These are phyloP conservation scores for Leucogyrophana mollusca DNA, from an alignment of 768 basidiomycete genomes.

Conservation along the genomic window DNA sequence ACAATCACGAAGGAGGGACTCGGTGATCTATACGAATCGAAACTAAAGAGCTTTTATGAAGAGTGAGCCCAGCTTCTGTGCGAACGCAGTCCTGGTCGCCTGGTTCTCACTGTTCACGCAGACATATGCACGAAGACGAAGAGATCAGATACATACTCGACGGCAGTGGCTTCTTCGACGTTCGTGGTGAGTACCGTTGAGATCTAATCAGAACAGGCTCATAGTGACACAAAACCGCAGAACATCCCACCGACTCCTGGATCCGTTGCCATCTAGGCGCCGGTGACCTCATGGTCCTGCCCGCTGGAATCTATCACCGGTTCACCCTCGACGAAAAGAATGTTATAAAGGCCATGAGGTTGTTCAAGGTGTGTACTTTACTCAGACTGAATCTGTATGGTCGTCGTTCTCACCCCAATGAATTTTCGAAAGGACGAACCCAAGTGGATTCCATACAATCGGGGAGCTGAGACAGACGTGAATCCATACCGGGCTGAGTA, in stretches of 20 bases:
- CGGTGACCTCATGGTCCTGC: constrained; percentile 85
- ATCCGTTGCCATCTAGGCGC: constrained; percentile 73
- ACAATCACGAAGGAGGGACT: constrained; percentile 76
- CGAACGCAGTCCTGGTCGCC: neutral
- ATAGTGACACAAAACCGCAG: constrained; percentile 32
- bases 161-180: constrained; percentile 92
- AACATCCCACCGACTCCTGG: constrained; percentile 70
- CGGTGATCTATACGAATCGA: constrained; percentile 80
- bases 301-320: constrained; percentile 91
- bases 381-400: too few relatives aligned
- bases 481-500: constrained; percentile 67
- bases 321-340: constrained; percentile 85
- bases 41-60: constrained; percentile 80
- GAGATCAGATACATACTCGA: constrained; percentile 87
- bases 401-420: too few relatives aligned
- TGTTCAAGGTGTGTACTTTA: constrained; percentile 68
- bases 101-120: constrained; percentile 22
- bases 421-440: constrained; percentile 68
- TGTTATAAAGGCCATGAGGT: constrained; percentile 70
- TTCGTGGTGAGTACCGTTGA: constrained; percentile 58
- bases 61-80: constrained; percentile 50
- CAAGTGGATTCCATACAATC: constrained; percentile 83
- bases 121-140: constrained; percentile 95
- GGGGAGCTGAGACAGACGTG: constrained; percentile 56
- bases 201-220: neutral